Conservation (phyloP, 75 land plant genomes). For the Picea glauca region DNA sequence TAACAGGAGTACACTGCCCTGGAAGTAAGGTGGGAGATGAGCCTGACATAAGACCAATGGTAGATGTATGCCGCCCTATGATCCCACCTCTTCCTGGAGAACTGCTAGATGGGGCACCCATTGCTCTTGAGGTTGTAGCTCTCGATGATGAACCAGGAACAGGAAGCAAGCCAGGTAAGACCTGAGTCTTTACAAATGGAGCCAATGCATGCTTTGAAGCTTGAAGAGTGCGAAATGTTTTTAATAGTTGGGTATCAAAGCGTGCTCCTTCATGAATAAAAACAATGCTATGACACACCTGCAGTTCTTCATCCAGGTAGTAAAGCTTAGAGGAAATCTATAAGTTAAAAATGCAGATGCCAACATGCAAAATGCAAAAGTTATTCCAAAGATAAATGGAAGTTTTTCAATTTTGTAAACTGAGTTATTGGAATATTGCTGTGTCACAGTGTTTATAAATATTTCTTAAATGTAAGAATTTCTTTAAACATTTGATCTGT, state of each 20-base stretch:
- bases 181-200: slow-evolving; percentile 72
- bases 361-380: too few relatives aligned
- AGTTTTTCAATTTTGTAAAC: too few relatives aligned
- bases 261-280: slow-evolving; percentile 83
- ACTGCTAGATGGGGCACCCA: slow-evolving; percentile 25
- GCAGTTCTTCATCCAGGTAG: slow-evolving; percentile 17
- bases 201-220: slow-evolving; percentile 76
- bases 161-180: slow-evolving; percentile 37
- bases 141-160: slow-evolving; percentile 29
- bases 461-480: neutral
- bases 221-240: slow-evolving; percentile 82
- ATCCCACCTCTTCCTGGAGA: slow-evolving; percentile 47
- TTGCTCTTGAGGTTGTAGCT: slow-evolving; percentile 16
- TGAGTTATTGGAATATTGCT: neutral
- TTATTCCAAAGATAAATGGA: too few relatives aligned
- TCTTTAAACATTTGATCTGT: neutral
- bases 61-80: slow-evolving; percentile 53
- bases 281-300: slow-evolving; percentile 92
- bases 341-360: too few relatives aligned
- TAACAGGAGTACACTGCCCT: slow-evolving; percentile 90
- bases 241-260: slow-evolving; percentile 66
- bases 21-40: slow-evolving; percentile 72
- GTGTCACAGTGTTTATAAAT: neutral
- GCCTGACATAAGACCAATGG: slow-evolving; percentile 66
- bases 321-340: neutral